Evolutionary conservation across 306 rosid genomes (phyloP), one percentile per base, ranked within the genome.

Genomic region (Pterocarpus santalinus): DNA sequence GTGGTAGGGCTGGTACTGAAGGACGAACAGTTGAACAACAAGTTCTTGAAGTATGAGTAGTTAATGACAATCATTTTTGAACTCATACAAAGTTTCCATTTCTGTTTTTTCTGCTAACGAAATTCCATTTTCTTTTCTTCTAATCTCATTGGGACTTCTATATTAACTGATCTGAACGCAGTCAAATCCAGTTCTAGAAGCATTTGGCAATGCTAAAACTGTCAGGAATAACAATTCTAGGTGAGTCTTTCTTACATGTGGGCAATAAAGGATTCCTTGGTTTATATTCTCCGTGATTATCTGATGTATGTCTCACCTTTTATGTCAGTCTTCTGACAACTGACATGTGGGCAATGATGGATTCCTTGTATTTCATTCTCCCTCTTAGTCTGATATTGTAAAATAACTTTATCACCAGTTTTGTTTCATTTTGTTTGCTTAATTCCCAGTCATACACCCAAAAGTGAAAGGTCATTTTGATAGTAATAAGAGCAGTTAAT

Each of bases 121-220:
- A 71, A 76, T 62, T 56, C 67, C 41, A 36, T 49, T 69, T 55
- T 73, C 51, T 80, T 41, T 15, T 36, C 22, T 4, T 69, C 38
- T 47, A 33, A 72, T 69, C 71, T 66, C 72, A 65, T 79, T 67
- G 56, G 55, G 68, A 34, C 78, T 82, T 73, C 61, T 79, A 10
- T 72, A 62, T 79, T 85, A 62, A 82, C 69, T 81, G 76, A 80
- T 69, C 63, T 73, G 75, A 85, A 38, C 81, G 90, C 97, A 94
- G 99, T 96, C 99, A 81, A 96, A 96, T 85, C 99, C 99, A 78
- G 99, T 96, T 78, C 91, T 96, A 76, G 99, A 94, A 90, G 98
- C 99, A 81, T 96, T 96, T 92, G 99, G 99, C 76, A 96, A 96
- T 85, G 99, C 99, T 36, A 96, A 96, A 87, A 96, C 99, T 57